These are phyloP conservation scores for Candida namnaoensis DNA, from an alignment of 805 yeast species.

Conservation along the genomic window DNA sequence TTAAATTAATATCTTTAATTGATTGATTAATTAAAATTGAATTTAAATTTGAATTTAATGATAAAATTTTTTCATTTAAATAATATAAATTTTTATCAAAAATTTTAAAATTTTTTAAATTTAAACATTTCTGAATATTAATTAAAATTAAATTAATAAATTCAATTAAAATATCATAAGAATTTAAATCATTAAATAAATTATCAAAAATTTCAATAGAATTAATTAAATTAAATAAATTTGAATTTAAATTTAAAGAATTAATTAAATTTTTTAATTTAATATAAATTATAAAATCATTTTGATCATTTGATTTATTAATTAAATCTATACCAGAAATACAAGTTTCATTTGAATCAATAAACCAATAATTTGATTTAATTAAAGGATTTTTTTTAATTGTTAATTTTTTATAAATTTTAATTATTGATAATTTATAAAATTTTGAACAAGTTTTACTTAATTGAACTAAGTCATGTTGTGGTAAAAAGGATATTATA, in stretches of 20 bases:
- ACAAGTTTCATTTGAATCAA: conserved; percentile 27
- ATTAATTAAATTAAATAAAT: conserved; percentile 23
- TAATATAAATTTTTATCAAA: background rate
- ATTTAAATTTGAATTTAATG: too few species aligned
- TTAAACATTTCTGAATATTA: conserved; percentile 6
- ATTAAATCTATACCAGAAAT: conserved; percentile 27
- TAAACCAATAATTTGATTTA: conserved; percentile 17
- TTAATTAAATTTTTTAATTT: conserved; percentile 32
- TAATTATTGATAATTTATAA: conserved; percentile 20
- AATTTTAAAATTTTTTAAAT: conserved; percentile 1
- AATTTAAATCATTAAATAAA: conserved; percentile 15
- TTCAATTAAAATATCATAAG: conserved; percentile 7
- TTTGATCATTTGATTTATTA: conserved; percentile 24
- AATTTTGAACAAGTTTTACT: conserved; percentile 21
- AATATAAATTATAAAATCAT: conserved; percentile 25
- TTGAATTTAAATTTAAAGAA: conserved; percentile 25
- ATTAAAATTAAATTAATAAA: conserved; percentile 11
- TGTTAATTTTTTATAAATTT: conserved; percentile 28
- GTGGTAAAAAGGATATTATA: conserved; percentile 25
- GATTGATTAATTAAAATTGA: too few species aligned
- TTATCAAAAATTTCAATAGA: conserved; percentile 24
- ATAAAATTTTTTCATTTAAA: background rate
- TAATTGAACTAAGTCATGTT: conserved; percentile 27
- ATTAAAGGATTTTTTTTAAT: conserved; percentile 26
- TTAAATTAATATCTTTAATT: too few species aligned